phyloP scores from a whole-genome alignment of 352 stramenopile species.

The Globisporangium orthogonon region DNA sequence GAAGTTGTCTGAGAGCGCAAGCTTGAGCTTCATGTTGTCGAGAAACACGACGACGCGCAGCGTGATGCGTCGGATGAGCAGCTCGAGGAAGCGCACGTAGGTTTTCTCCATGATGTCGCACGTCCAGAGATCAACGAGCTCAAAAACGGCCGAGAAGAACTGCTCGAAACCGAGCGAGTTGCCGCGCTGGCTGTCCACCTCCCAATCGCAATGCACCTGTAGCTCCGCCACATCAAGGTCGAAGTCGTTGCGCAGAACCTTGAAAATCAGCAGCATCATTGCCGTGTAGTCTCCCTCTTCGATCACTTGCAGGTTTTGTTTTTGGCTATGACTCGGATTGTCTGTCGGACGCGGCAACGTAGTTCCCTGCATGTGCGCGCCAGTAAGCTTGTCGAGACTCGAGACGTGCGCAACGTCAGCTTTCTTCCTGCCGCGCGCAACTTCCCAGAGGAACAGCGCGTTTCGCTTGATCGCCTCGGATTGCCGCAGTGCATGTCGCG shows the following conservation, averaged over 20 bases:
- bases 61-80: conserved; percentile 61
- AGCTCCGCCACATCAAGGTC: conserved; percentile 39
- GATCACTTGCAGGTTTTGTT: conserved; percentile 17
- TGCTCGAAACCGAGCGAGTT: conserved; percentile 47
- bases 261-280: conserved; percentile 77
- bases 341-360: background rate
- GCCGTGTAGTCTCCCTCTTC: conserved; percentile 61
- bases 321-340: background rate
- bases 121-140: conserved; percentile 78
- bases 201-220: conserved; percentile 77
- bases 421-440: conserved; percentile 37
- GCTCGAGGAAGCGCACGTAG: conserved; percentile 59
- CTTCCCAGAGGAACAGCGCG: conserved; percentile 62
- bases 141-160: conserved; percentile 66
- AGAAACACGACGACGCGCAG: conserved; percentile 66
- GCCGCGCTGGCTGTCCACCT: conserved; percentile 62
- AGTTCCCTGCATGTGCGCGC: conserved; percentile 6
- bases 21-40: conserved; percentile 57
- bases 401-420: conserved; percentile 12
- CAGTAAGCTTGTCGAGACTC: background rate
- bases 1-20: conserved; percentile 71
- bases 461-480: conserved; percentile 33
- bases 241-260: conserved; percentile 69
- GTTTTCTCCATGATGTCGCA: conserved; percentile 67
- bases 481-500: conserved; percentile 44